These are phyloP conservation scores for Phialophora expanda DNA, from an alignment of 2,329 filamentous ascomycete species.

Conservation along the genomic window DNA sequence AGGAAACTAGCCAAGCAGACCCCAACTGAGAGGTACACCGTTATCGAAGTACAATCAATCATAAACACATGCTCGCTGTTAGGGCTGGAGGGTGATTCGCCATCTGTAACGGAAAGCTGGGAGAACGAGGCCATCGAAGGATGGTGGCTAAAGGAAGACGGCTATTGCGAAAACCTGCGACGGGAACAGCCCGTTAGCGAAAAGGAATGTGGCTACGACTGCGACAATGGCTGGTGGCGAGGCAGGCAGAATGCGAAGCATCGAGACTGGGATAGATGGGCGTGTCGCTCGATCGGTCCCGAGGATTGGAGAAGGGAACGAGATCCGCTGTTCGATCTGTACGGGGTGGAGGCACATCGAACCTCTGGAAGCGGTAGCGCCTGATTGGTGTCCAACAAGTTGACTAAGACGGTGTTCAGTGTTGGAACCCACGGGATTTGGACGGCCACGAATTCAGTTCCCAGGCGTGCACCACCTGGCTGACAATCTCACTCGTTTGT, in stretches of 20 bases:
- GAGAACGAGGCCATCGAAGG: slow-evolving; percentile 29
- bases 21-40: slow-evolving; percentile 16
- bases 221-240: slow-evolving; percentile 25
- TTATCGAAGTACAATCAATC: slow-evolving; percentile 13
- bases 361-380: not conserved
- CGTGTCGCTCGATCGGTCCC: slow-evolving; percentile 3
- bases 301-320: slow-evolving; percentile 10
- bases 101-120: slow-evolving; percentile 19
- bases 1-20: not conserved
- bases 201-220: slow-evolving; percentile 23
- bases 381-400: not conserved
- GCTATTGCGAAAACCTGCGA: slow-evolving; percentile 24
- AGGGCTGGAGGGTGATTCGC: slow-evolving; percentile 19
- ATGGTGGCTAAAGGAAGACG: slow-evolving; percentile 28
- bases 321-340: slow-evolving; percentile 5
- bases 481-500: not conserved
- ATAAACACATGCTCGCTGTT: slow-evolving; percentile 15
- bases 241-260: slow-evolving; percentile 10
- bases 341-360: not conserved
- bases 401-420: not conserved
- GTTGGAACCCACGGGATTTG: not conserved
- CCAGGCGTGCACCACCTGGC: not conserved
- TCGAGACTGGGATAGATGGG: slow-evolving; percentile 24
- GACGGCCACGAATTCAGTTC: not conserved
- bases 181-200: slow-evolving; percentile 18